A percentile compares a stretch with the other conserved stretches of the same genome.
Conservation (phyloP, 73 alveolate genomes). For the Paramecium bursaria region DNA sequence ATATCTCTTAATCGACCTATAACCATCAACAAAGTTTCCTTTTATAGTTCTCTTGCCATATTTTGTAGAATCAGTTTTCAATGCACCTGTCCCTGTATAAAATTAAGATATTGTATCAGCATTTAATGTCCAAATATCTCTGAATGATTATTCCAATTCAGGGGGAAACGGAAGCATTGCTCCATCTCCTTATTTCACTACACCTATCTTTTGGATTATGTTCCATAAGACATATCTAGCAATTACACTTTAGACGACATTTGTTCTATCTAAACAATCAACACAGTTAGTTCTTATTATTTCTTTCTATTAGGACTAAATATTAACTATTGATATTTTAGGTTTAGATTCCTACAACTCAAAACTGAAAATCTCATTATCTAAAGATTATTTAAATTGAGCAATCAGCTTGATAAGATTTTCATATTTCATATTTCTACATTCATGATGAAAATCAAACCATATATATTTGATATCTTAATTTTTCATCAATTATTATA, state of each 20-base stretch:
- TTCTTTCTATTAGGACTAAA: slow-evolving; percentile 78
- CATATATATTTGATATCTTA: slow-evolving; percentile 84
- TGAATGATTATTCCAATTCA: slow-evolving; percentile 87
- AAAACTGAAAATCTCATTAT: slow-evolving; percentile 70
- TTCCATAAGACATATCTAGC: slow-evolving; percentile 80
- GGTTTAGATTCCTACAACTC: slow-evolving; percentile 16
- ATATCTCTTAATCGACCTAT: slow-evolving; percentile 86
- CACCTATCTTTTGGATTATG: slow-evolving; percentile 78
- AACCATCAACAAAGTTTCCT: slow-evolving; percentile 95
- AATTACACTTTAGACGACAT: slow-evolving; percentile 85
- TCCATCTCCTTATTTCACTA: slow-evolving; percentile 53
- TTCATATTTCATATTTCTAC: slow-evolving; percentile 95
- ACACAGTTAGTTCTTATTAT: slow-evolving; percentile 96
- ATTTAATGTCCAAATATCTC: slow-evolving; percentile 96
- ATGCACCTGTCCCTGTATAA: slow-evolving; percentile 98
- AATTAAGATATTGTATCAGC: slow-evolving; percentile 90
- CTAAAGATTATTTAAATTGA: slow-evolving; percentile 67
- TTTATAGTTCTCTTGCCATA: slow-evolving; percentile 93
- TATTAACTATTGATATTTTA: slow-evolving; percentile 54
- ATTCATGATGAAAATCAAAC: slow-evolving; percentile 98
- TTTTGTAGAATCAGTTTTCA: slow-evolving; percentile 95
- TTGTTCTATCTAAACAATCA: slow-evolving; percentile 98
- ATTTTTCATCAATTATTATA: slow-evolving; percentile 76
- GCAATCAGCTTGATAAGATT: slow-evolving; percentile 85
- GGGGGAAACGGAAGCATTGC: slow-evolving; percentile 90